phyloP scores from a whole-genome alignment of 2,329 filamentous ascomycete genomes.

The Decorospora gaudefroyi region DNA sequence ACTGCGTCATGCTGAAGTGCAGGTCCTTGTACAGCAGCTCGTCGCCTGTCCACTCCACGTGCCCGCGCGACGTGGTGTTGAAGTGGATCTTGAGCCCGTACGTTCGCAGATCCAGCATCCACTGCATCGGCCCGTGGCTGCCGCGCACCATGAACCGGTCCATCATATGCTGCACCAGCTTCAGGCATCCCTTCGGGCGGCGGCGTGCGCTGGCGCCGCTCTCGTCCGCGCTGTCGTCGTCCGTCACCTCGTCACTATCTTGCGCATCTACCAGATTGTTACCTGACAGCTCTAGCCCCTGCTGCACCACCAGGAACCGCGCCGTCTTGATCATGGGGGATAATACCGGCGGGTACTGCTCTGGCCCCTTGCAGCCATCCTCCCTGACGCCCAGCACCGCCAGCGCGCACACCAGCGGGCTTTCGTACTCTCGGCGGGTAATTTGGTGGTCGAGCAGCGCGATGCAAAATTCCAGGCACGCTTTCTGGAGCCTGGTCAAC shows the following conservation, averaged over 20 bases:
- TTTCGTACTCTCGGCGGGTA: conserved; percentile 22
- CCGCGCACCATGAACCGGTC: conserved; percentile 20
- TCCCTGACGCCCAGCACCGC: conserved; percentile 29
- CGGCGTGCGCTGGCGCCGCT: conserved; percentile 4
- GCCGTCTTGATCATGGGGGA: conserved; percentile 26
- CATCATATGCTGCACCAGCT: conserved; percentile 21
- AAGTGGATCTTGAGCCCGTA: conserved; percentile 21
- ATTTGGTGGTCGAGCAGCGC: conserved; percentile 22
- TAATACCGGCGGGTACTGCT: conserved; percentile 22
- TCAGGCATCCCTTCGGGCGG: conserved; percentile 16
- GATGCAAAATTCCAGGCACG: conserved; percentile 28
- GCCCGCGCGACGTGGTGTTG: conserved; percentile 18
- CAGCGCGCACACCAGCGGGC: conserved; percentile 23
- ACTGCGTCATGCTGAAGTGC: conserved; percentile 6
- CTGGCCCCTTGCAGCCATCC: conserved; percentile 18
- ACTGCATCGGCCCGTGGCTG: conserved; percentile 19
- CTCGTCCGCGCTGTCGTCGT: too few species aligned
- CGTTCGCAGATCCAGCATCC: conserved; percentile 20
- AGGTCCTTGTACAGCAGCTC: conserved; percentile 7
- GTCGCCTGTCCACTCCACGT: too few species aligned
- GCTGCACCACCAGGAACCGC: conserved; percentile 27
- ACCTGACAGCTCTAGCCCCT: conserved; percentile 22
- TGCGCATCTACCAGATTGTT: too few species aligned
- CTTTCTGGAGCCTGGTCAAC: conserved; percentile 12
- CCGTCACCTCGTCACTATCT: too few species aligned